These are phyloP conservation scores for Boletus rufocinnamomeus DNA, from an alignment of 768 basidiomycete species.

Conservation along the genomic window DNA sequence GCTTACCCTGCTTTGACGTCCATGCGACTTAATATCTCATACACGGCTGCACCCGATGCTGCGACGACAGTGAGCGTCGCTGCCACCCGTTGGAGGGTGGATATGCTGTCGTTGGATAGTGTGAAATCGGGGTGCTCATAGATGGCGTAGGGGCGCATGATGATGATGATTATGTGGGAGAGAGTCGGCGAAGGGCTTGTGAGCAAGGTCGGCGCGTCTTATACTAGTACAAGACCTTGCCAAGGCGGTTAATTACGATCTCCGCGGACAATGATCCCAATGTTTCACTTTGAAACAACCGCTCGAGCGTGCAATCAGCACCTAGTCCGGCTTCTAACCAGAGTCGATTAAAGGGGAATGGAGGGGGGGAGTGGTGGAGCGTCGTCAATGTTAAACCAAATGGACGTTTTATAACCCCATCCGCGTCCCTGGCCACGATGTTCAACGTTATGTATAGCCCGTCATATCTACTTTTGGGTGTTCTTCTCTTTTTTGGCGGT, in stretches of 20 bases:
- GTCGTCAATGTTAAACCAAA: neutral
- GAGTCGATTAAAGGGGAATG: neutral
- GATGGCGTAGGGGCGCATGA: constrained; percentile 37
- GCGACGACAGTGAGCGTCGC: constrained; percentile 33
- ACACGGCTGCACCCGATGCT: constrained; percentile 36
- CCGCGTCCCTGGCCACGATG: neutral
- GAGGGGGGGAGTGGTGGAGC: neutral
- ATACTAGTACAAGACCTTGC: constrained; percentile 1
- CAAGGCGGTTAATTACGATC: constrained; percentile 2
- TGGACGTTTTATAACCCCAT: neutral
- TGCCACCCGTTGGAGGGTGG: constrained; percentile 28
- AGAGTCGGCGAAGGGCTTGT: neutral
- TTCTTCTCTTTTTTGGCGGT: neutral
- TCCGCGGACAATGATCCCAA: constrained; percentile 13
- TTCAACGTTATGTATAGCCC: neutral
- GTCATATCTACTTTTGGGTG: neutral
- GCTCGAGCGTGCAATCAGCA: neutral
- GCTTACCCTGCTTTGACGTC: constrained; percentile 26
- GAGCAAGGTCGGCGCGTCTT: neutral
- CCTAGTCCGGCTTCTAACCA: neutral
- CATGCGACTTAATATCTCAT: constrained; percentile 26
- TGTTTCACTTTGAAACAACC: constrained; percentile 15
- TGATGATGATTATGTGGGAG: neutral
- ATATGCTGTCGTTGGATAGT: constrained; percentile 26
- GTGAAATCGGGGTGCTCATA: constrained; percentile 38